Evolutionary conservation across 768 basidiomycete species (phyloP).

Genomic region (Lepiota venenata): DNA sequence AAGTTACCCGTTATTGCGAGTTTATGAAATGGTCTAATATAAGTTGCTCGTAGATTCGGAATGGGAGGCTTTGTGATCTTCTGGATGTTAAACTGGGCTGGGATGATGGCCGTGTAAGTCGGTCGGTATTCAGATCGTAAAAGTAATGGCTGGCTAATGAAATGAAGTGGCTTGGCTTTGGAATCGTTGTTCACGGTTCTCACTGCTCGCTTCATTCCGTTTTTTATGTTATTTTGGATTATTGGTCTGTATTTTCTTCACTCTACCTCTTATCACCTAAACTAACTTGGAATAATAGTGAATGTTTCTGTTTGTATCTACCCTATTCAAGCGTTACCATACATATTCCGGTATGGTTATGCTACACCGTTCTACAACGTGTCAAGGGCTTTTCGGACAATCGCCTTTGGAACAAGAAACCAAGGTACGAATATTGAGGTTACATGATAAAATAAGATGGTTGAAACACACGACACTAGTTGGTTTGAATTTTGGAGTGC

Average conservation of each 20-base stretch:
- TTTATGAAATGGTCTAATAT: not conserved
- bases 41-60: constrained; percentile 38
- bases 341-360: constrained; percentile 63
- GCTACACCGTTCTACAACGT: constrained; percentile 74
- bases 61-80: constrained; percentile 56
- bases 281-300: constrained; percentile 25
- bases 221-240: constrained; percentile 70
- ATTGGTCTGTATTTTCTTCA: constrained; percentile 41
- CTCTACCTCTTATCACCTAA: not conserved
- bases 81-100: constrained; percentile 69
- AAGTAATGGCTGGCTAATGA: not conserved
- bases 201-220: constrained; percentile 51
- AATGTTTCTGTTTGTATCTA: constrained; percentile 60
- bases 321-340: constrained; percentile 58
- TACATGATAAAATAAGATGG: not conserved
- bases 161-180: constrained; percentile 53
- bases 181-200: constrained; percentile 60
- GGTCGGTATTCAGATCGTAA: not conserved
- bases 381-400: constrained; percentile 51
- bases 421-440: constrained; percentile 33
- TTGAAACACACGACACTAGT: constrained; percentile 28
- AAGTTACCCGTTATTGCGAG: constrained; percentile 13
- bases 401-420: constrained; percentile 67
- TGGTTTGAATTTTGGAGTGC: constrained; percentile 54
- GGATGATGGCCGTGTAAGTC: constrained; percentile 58